Base-by-base conservation (phyloP, 1,284 basidiomycete species). In the Apiotrichum domesticum region DNA sequence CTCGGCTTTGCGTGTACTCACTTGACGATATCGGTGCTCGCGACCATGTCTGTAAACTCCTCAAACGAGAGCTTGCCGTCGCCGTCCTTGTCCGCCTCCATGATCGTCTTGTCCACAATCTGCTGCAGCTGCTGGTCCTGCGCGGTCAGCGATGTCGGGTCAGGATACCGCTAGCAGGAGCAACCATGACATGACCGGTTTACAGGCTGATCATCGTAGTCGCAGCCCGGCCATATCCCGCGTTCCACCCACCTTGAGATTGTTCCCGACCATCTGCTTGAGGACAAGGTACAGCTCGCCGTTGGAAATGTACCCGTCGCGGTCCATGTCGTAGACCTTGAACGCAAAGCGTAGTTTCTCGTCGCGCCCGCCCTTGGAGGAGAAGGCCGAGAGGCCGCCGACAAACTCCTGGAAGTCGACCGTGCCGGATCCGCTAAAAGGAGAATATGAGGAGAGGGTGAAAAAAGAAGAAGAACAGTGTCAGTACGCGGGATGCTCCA, bases 201-300 rank as follows among this genome's bases (percentile, higher is more conserved):
- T 21, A 21, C 21, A 21, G 21, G 21, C 21, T 21, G 21, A 21
- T 21, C 21, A 21, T 21, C 21, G 21, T 21, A 21, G 21, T 21
- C 21, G 21, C 21, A 21, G 21, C 21, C 21, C 21, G 21, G 21
- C 21, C 21, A 21, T 21, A 21, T 21, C 21, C 21, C 21, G 21
- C 21, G 21, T 21, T 29, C n/a, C 21, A 59, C 78, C 53, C 52
- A 90, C 89, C 81, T 98, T 98, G 69, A 98, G 80, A 77, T 98
- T 98, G 76, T 90, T 98, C 39, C 95, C 95, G 46, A 98, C 96
- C 95, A 99, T 99, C 91, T 98, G 98, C 82, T 98, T 99, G 63
- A 99, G 80, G 42, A 99, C 95, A 52, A 99, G 80, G 79, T 98
- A 98, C 47, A 98, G 83, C 78, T 98, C 95, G 56, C 95, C 96